These are phyloP conservation scores for Termitomyces sp. DNA, from an alignment of 768 basidiomycete genomes.

Conservation along the genomic window DNA sequence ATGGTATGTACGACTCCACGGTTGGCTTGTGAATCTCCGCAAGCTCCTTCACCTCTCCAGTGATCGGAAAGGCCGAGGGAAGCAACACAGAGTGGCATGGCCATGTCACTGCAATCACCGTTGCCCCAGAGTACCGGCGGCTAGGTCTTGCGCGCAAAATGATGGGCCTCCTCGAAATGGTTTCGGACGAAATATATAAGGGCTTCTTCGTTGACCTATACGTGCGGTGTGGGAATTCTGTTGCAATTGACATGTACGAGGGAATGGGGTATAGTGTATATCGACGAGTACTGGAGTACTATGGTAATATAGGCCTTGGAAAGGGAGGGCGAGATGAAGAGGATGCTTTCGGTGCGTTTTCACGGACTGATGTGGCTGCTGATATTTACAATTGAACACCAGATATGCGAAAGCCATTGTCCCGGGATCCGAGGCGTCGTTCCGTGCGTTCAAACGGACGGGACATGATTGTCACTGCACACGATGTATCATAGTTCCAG, in stretches of 20 bases:
- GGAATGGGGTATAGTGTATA: conserved; percentile 91
- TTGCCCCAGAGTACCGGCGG: conserved; percentile 90
- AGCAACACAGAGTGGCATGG: too few relatives aligned
- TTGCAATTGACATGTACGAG: conserved; percentile 90
- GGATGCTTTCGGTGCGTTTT: conserved; percentile 79
- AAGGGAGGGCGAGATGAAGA: conserved; percentile 80
- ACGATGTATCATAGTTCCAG: conserved; percentile 42
- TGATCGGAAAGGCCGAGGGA: conserved; percentile 93
- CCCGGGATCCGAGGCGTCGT: conserved; percentile 52
- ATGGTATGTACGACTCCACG: conserved; percentile 1
- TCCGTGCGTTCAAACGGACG: conserved; percentile 69
- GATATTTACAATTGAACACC: background rate
- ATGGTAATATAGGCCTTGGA: conserved; percentile 70
- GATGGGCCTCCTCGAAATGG: conserved; percentile 87
- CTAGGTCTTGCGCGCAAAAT: conserved; percentile 82
- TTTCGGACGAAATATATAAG: conserved; percentile 75
- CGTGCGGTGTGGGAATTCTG: conserved; percentile 79
- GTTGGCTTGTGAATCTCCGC: background rate
- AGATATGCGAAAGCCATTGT: conserved; percentile 73
- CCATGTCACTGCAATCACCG: too few relatives aligned
- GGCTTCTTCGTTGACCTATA: conserved; percentile 95
- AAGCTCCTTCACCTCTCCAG: conserved; percentile 21
- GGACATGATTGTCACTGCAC: conserved; percentile 62
- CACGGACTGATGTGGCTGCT: background rate
- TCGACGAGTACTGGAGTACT: conserved; percentile 86